These are phyloP conservation scores for Verticillium albo-atrum DNA, from an alignment of 2,329 filamentous ascomycete genomes.

Conservation along the genomic window DNA sequence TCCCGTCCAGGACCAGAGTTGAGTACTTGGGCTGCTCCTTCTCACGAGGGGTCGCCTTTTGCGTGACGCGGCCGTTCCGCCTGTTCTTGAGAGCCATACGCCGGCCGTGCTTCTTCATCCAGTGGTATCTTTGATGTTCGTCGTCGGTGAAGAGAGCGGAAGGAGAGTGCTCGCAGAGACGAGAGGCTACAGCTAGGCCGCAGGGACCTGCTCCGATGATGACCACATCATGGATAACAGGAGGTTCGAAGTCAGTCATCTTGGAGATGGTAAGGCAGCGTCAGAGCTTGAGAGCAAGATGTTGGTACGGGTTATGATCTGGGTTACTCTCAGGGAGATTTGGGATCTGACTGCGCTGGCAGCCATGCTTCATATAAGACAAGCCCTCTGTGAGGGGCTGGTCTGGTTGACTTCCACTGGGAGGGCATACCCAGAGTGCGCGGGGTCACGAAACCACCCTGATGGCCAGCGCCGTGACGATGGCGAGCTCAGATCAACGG, in stretches of 20 bases:
- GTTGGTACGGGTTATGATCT: neutral
- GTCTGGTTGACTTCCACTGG: neutral
- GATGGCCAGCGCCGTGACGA: neutral
- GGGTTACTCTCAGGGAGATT: neutral
- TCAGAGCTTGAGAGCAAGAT: neutral
- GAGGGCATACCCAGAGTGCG: neutral
- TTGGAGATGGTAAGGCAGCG: neutral
- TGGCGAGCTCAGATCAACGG: neutral
- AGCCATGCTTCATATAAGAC: neutral
- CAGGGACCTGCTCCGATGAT: conserved; percentile 73
- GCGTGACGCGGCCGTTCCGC: conserved; percentile 30
- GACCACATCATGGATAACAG: conserved; percentile 56
- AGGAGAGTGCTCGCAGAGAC: conserved; percentile 67
- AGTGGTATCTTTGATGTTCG: conserved; percentile 77
- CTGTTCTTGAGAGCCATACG: conserved; percentile 54
- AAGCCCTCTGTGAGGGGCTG: neutral
- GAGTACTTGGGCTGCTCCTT: conserved; percentile 19
- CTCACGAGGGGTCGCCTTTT: conserved; percentile 6
- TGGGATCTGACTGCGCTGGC: neutral
- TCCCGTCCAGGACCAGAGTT: conserved; percentile 61
- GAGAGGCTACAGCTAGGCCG: conserved; percentile 68
- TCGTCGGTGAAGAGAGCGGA: conserved; percentile 80
- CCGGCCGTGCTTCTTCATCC: conserved; percentile 63
- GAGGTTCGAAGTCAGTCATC: conserved; percentile 4
- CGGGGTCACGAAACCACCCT: neutral